Evolutionary conservation across 78 protist genomes (phyloP).

Genomic region (Reticulomyxa filosa): DNA sequence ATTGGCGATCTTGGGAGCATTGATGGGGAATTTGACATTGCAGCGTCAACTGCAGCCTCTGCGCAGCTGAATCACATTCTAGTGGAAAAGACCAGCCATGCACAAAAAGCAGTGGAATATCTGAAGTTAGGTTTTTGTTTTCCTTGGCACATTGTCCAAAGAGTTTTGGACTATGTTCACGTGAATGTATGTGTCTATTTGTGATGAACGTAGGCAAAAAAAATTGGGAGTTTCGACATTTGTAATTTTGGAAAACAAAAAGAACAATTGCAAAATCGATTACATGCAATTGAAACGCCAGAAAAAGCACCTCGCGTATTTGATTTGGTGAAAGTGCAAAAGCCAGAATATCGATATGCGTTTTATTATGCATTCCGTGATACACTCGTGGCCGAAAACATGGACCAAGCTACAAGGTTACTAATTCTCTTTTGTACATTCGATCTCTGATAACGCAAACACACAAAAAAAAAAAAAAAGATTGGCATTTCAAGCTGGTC

Average conservation of each 20-base stretch:
- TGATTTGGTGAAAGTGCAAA: slow-evolving; percentile 24
- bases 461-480: too few species aligned
- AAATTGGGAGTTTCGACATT: slow-evolving; percentile 77
- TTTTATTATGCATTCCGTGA: slow-evolving; percentile 74
- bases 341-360: slow-evolving; percentile 31
- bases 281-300: slow-evolving; percentile 20
- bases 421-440: background rate
- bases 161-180: too few species aligned
- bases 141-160: too few species aligned
- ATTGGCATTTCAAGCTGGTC: slow-evolving; percentile 36
- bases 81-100: slow-evolving; percentile 57
- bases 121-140: too few species aligned
- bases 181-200: background rate
- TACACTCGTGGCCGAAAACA: slow-evolving; percentile 57
- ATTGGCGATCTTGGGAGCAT: slow-evolving; percentile 89
- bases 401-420: slow-evolving; percentile 15
- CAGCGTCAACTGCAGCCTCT: slow-evolving; percentile 73
- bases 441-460: too few species aligned
- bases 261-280: background rate
- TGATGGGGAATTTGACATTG: slow-evolving; percentile 69
- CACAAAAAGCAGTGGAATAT: too few species aligned
- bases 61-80: slow-evolving; percentile 55
- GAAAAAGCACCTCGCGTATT: slow-evolving; percentile 13
- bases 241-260: slow-evolving; percentile 55
- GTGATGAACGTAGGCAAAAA: background rate